phyloP scores from a whole-genome alignment of 2,329 filamentous ascomycete species.

The Penicillium sumatraense region DNA sequence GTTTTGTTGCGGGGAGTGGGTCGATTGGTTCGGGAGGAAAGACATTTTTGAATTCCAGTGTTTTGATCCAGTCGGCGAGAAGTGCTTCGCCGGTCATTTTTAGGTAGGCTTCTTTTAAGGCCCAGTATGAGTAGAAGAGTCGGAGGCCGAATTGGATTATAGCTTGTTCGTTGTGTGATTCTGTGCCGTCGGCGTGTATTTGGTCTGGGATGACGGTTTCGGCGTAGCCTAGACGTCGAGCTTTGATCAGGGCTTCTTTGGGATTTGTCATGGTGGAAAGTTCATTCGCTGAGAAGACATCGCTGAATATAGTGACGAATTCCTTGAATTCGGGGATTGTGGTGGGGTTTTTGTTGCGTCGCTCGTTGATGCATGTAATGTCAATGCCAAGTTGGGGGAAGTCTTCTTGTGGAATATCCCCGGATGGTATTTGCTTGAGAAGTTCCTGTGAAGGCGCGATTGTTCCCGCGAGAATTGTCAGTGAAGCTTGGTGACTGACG shows the following conservation, averaged over 20 bases:
- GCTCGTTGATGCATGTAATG: constrained; percentile 65
- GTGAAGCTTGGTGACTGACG: constrained; percentile 66
- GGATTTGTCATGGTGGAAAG: constrained; percentile 59
- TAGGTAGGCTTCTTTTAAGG: constrained; percentile 69
- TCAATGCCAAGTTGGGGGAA: constrained; percentile 60
- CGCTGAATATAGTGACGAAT: constrained; percentile 64
- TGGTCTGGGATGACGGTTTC: constrained; percentile 5
- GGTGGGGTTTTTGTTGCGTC: constrained; percentile 32
- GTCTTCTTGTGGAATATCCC: not conserved
- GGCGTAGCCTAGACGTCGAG: constrained; percentile 17
- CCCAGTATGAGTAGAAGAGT: constrained; percentile 68
- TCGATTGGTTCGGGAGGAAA: constrained; percentile 48
- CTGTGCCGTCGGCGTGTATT: not conserved
- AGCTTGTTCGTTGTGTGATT: constrained; percentile 16
- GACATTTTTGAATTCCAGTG: constrained; percentile 65
- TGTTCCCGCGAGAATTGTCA: constrained; percentile 63
- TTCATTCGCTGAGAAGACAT: constrained; percentile 63
- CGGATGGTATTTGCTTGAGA: constrained; percentile 2
- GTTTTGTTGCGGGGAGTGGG: constrained; percentile 8
- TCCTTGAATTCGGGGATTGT: constrained; percentile 56
- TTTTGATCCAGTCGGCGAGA: constrained; percentile 63
- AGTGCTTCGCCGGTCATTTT: constrained; percentile 69
- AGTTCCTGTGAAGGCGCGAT: constrained; percentile 22
- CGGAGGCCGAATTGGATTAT: constrained; percentile 60
- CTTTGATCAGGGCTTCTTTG: constrained; percentile 12